Conservation (phyloP, 208 protist species). For the Acanthamoeba royreba region DNA sequence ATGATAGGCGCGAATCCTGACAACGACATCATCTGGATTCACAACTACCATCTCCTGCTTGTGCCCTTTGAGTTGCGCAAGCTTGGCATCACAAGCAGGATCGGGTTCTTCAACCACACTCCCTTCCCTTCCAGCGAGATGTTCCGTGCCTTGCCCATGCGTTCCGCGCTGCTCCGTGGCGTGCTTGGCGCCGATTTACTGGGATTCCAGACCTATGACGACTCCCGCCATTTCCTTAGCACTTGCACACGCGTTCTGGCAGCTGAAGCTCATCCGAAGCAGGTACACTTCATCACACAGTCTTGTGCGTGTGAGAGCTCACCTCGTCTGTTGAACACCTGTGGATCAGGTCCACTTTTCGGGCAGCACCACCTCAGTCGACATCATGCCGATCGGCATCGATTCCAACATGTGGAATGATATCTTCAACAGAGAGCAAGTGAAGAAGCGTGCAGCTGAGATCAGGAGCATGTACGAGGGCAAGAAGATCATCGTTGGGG, state of each 20-base stretch:
- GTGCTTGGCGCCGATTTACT: slow-evolving; percentile 73
- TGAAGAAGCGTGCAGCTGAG: slow-evolving; percentile 39
- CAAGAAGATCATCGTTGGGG: slow-evolving; percentile 76
- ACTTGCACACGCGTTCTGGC: slow-evolving; percentile 68
- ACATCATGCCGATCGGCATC: slow-evolving; percentile 65
- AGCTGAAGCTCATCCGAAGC: background rate
- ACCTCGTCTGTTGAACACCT: no score
- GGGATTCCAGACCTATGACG: slow-evolving; percentile 75
- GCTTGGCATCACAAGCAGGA: background rate
- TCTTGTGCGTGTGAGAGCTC: no score
- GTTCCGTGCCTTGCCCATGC: slow-evolving; percentile 69
- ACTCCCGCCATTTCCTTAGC: slow-evolving; percentile 72
- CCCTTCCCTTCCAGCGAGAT: slow-evolving; percentile 78
- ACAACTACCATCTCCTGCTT: slow-evolving; percentile 3
- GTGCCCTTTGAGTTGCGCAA: background rate
- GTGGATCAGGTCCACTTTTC: no score
- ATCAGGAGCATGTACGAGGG: slow-evolving; percentile 64
- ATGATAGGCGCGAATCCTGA: background rate
- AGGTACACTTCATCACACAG: slow-evolving; percentile 1
- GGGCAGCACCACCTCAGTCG: slow-evolving; percentile 41
- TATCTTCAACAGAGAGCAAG: background rate
- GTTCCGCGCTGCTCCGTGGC: slow-evolving; percentile 70
- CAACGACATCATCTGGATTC: slow-evolving; percentile 29
- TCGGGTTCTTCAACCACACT: slow-evolving; percentile 79
- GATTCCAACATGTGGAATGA: background rate